A percentile compares a stretch with the other conserved stretches of the same genome.
phyloP scores from a whole-genome alignment of 2,329 filamentous ascomycete species.

The Fusarium pilosicola region DNA sequence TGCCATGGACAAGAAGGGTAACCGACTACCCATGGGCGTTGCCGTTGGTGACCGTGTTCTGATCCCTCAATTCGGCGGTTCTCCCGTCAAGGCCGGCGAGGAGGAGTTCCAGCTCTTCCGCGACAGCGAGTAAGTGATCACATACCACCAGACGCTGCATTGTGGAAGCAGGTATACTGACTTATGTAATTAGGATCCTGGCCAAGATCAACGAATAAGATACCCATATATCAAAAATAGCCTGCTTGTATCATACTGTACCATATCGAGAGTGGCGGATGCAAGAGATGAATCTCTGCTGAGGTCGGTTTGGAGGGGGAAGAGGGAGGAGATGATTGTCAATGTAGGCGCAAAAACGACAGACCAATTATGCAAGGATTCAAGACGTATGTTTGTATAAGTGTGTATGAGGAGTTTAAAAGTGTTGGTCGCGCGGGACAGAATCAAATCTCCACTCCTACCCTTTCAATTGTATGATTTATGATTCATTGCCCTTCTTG shows the following conservation, averaged over 20 bases:
- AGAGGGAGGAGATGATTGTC: constrained; percentile 35
- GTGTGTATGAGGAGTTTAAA: constrained; percentile 10
- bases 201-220: constrained; percentile 97
- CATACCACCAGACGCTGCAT: not conserved
- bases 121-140: constrained; percentile 88
- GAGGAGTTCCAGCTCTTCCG: constrained; percentile 97
- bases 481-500: not conserved
- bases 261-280: constrained; percentile 42
- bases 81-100: constrained; percentile 95
- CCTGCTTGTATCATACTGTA: constrained; percentile 51
- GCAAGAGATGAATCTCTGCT: constrained; percentile 26
- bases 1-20: constrained; percentile 85
- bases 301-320: constrained; percentile 11
- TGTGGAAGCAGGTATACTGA: constrained; percentile 17
- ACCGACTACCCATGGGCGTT: constrained; percentile 87
- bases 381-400: constrained; percentile 19
- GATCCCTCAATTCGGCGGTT: constrained; percentile 96
- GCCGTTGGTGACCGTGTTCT: constrained; percentile 87
- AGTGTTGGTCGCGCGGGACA: constrained; percentile 39
- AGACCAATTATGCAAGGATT: constrained; percentile 26
- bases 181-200: constrained; percentile 73
- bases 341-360: constrained; percentile 35
- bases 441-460: constrained; percentile 47
- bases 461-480: constrained; percentile 34
- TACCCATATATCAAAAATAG: constrained; percentile 39